Percentiles rank a stretch among this genome's conserved stretches.
Evolutionary conservation across 306 rosid genomes (phyloP).

Genomic region (Ormosia emarginata): DNA sequence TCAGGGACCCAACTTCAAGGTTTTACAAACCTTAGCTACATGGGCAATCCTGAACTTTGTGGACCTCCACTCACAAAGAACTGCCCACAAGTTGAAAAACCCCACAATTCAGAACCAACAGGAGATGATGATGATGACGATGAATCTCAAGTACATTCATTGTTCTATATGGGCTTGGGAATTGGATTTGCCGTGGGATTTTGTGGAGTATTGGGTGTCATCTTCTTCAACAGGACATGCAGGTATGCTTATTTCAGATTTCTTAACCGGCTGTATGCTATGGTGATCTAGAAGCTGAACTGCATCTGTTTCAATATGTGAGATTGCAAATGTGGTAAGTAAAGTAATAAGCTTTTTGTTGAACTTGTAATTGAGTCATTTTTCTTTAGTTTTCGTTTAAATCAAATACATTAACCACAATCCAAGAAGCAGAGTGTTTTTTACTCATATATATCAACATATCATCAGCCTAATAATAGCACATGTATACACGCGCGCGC

Average conservation of each 20-base stretch:
- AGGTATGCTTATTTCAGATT: conserved; percentile 18
- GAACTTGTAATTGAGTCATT: background rate
- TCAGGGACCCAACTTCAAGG: conserved; percentile 12
- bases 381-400: background rate
- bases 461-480: too few relatives aligned
- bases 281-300: background rate
- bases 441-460: too few relatives aligned
- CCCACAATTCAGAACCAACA: background rate
- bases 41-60: background rate
- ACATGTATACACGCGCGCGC: too few relatives aligned
- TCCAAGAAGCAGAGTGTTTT: too few relatives aligned
- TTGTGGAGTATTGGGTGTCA: background rate
- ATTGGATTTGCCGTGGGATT: conserved; percentile 16
- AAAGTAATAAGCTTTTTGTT: background rate
- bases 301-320: background rate
- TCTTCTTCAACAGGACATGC: background rate
- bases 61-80: conserved; percentile 20
- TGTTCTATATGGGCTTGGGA: conserved; percentile 20
- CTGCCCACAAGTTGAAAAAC: background rate
- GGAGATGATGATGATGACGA: too few relatives aligned
- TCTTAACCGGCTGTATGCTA: background rate
- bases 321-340: background rate
- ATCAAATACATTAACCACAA: background rate
- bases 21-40: background rate
- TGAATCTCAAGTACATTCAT: background rate